phyloP scores from a whole-genome alignment of 352 stramenopile species.

The Plasmopara halstedii region DNA sequence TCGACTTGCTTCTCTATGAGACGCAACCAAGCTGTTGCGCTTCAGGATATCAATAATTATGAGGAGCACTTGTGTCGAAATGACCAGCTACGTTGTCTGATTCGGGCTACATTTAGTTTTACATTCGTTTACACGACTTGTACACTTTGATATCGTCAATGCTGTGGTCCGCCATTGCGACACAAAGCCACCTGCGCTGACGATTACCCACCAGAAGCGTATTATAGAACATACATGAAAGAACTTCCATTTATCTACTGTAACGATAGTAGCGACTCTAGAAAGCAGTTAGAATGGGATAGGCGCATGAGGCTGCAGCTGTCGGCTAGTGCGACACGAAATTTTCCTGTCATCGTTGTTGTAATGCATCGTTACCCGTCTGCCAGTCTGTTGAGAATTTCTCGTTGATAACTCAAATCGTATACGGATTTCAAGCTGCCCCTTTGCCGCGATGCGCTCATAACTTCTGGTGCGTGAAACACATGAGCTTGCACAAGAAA shows the following conservation, averaged over 20 bases:
- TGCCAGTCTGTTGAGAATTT: not conserved
- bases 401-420: too few species aligned
- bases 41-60: not conserved
- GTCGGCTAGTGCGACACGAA: slow-evolving; percentile 7
- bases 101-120: not conserved
- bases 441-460: not conserved
- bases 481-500: not conserved
- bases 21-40: not conserved
- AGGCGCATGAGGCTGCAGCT: slow-evolving; percentile 6
- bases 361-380: not conserved
- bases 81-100: not conserved
- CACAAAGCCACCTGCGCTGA: not conserved
- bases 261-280: not conserved
- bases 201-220: slow-evolving; percentile 3
- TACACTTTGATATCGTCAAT: slow-evolving; percentile 6
- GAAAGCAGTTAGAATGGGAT: slow-evolving; percentile 8
- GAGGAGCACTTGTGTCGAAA: not conserved
- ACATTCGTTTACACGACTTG: not conserved
- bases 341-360: slow-evolving; percentile 4
- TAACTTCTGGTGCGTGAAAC: not conserved
- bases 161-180: slow-evolving; percentile 5
- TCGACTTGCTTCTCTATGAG: slow-evolving; percentile 3
- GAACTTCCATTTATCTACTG: not conserved
- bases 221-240: not conserved
- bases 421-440: not conserved